Evolutionary conservation across 352 stramenopile species (phyloP).

Genomic region (Globisporangium heterothallicum): DNA sequence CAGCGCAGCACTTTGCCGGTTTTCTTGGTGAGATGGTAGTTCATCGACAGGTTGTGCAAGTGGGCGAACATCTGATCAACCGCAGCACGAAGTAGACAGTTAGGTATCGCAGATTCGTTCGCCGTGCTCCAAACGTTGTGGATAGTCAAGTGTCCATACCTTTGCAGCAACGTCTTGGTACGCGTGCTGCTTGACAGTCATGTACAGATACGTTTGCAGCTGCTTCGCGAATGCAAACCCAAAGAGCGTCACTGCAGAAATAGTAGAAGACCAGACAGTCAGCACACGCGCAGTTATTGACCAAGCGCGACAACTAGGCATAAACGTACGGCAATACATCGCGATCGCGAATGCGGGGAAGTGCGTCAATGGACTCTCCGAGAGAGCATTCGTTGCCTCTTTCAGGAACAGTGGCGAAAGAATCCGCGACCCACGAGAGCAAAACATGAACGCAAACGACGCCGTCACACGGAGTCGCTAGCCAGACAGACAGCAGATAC

Average conservation of each 20-base stretch:
- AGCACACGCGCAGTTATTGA: neutral
- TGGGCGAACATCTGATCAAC: conserved; percentile 86
- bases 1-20: conserved; percentile 93
- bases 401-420: conserved; percentile 70
- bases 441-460: conserved; percentile 67
- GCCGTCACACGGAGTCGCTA: conserved; percentile 53
- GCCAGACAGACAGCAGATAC: neutral
- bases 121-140: neutral
- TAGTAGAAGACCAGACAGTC: neutral
- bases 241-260: conserved; percentile 40
- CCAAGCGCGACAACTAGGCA: too few relatives aligned
- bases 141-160: conserved; percentile 15
- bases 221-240: conserved; percentile 89
- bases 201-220: conserved; percentile 89
- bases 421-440: conserved; percentile 60
- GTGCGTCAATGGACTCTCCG: conserved; percentile 24
- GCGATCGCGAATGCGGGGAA: conserved; percentile 41
- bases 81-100: neutral
- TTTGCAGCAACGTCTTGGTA: conserved; percentile 93
- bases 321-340: conserved; percentile 55
- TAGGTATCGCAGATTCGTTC: neutral
- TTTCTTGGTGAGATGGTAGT: conserved; percentile 97
- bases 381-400: conserved; percentile 53
- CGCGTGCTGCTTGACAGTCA: conserved; percentile 94
- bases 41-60: conserved; percentile 92